Base-by-base conservation (phyloP, 495 filamentous ascomycete species). In the Neohortaea acidophila region DNA sequence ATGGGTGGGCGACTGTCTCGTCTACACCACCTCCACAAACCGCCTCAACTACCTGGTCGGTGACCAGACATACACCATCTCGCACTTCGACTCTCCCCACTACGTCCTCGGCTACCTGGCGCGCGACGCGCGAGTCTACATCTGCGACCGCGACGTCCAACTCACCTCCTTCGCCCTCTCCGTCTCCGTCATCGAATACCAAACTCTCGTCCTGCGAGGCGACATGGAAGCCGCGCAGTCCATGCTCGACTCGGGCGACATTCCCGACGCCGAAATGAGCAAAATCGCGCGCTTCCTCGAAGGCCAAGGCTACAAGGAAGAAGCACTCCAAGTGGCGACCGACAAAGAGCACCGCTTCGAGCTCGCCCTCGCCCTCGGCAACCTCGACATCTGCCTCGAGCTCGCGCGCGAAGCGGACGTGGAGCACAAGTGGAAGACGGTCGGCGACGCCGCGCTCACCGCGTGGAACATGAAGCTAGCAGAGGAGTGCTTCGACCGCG, bases 1-100 rank as follows among this genome's bases (percentile, higher is more conserved):
- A 62, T 99, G 89, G 89, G 78, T 99, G 40, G 89, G 89, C 18
- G 89, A 99, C 59, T 93, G 86, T 63, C 89, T 99, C 66, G 86
- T 96, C 55, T 99, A 96, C 67, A 94, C 89, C 20, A 96, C 85
- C 65, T 77, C 73, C 50, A 93, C 86, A 19, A 94, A 96, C 69
- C 81, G 89, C 37, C 64, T 99, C 43, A 99, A 96, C 68, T 94
- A 96, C 60, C 74, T 99, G 15, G 89, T 99, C 23, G 91, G 89
- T 36, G 89, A 96, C 59, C 84, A 94, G 61, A 91, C 85, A 21
- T 94, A 96, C 69, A 94, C 89, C n/a, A 80, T 99, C 52, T 84
- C 84, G 26, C 87, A 96, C 61, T 94, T 94, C 51, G 89, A 99
- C 60, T 72, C 84, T 52, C 75, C 82, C 12, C 85, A 87, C 78